Evolutionary conservation across 495 filamentous ascomycete genomes (phyloP), one percentile per base, ranked within the genome.

Genomic region (Podospora anserina): DNA sequence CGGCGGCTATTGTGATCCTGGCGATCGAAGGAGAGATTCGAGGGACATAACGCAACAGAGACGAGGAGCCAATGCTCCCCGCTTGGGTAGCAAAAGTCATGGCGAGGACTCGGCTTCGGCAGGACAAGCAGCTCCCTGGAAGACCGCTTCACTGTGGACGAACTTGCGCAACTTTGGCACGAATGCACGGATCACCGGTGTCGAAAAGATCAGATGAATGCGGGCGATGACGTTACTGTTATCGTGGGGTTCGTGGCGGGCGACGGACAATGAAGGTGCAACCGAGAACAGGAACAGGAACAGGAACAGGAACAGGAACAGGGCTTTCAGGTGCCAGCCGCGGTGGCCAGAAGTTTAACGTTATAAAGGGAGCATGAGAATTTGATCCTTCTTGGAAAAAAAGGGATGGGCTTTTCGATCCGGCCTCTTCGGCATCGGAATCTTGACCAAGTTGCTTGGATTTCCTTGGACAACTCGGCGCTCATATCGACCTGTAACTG

Each of bases 41-140:
- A 64, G 70, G 64, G 53, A 28, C 49, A 30, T 60, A 62, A 5
- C 56, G 55, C 16, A 34, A 58, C 59, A 56, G 3, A 19, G n/a
- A 20, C 32, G 68, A 69, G 54, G 66, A 59, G 63, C 65, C 60
- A 49, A 56, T 7, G 59, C 54, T 39, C 44, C 59, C 44, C 56
- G 65, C 32, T 28, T 28, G 26, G 54, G 54, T 3, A 9, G 20
- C 61, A 69, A 67, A 54, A 63, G 64, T 49, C 71, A 77, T 75
- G 71, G 68, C 53, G 59, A 44, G 64, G 64, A 64, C 71, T 70
- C 66, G 56, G 66, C 64, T 73, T 70, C 66, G 56, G 44, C 61
- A 49, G 15, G 20, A 54, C 69, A 64, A 18, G 66, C 55, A 54
- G 55, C 55, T 54, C 63, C 32, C 66, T 70, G 56, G 34, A 44